Conservation (phyloP, 345 rosid species). For the Eucalyptus erythrocorys region DNA sequence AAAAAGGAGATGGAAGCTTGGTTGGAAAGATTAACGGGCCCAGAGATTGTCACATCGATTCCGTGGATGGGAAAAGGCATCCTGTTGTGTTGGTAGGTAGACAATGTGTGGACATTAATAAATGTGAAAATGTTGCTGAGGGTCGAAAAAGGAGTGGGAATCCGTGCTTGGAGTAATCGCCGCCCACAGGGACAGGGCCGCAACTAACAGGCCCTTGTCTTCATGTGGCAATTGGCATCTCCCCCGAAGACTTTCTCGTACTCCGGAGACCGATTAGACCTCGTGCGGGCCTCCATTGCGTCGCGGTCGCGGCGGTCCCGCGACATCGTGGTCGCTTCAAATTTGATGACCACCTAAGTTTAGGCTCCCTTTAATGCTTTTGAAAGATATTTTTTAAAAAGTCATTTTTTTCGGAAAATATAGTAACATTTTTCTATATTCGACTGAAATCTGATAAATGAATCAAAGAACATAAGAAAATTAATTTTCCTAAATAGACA, state of each 20-base stretch:
- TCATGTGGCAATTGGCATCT: fast-evolving
- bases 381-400: too few relatives aligned
- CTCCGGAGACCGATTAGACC: neutral
- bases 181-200: too few relatives aligned
- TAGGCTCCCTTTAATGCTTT: too few relatives aligned
- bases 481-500: too few relatives aligned
- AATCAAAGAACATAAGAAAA: too few relatives aligned
- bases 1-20: neutral
- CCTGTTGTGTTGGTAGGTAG: neutral
- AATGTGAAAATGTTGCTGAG: neutral
- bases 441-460: too few relatives aligned
- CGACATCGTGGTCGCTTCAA: too few relatives aligned
- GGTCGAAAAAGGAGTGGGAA: neutral
- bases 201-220: neutral
- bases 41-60: neutral
- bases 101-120: neutral
- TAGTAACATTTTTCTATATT: too few relatives aligned
- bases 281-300: neutral
- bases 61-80: neutral
- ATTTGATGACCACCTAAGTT: too few relatives aligned
- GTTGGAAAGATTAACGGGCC: neutral
- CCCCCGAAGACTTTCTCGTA: neutral
- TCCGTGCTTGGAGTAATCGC: too few relatives aligned
- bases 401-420: too few relatives aligned
- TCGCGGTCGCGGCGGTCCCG: too few relatives aligned